Evolutionary conservation across 257 asterid species (phyloP).

Genomic region (Capsicum pubescens): DNA sequence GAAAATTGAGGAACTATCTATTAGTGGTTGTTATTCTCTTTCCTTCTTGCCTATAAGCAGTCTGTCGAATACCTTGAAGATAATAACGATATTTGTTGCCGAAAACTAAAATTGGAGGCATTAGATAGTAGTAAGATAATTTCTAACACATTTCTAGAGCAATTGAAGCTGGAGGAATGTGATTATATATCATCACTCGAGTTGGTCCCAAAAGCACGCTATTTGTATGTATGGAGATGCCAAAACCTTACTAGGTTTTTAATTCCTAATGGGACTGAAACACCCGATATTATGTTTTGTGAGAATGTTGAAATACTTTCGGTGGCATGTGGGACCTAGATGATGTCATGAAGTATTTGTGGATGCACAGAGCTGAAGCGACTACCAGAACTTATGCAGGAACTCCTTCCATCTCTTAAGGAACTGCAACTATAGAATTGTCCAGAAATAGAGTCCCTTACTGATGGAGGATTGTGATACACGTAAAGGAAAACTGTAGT

Average conservation of each 20-base stretch:
- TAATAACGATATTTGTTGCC: accelerated
- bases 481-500: too few relatives aligned
- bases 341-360: accelerated
- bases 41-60: not conserved
- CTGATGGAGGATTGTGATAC: too few relatives aligned
- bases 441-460: too few relatives aligned
- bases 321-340: not conserved
- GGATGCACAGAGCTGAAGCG: not conserved
- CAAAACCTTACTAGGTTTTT: too few relatives aligned
- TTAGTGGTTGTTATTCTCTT: not conserved
- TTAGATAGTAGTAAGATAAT: not conserved
- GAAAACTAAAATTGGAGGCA: not conserved
- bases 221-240: too few relatives aligned
- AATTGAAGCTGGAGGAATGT: accelerated
- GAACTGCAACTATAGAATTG: too few relatives aligned
- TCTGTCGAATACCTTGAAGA: not conserved
- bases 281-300: too few relatives aligned
- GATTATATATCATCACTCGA: too few relatives aligned
- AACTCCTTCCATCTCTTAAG: too few relatives aligned
- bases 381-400: not conserved
- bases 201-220: too few relatives aligned
- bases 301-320: too few relatives aligned
- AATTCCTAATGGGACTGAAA: too few relatives aligned
- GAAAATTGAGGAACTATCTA: accelerated
- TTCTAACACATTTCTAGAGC: not conserved